Percentiles rank a stretch among this genome's conserved stretches.
Conservation (phyloP, 805 yeast species). For the Teunomyces cretensis region DNA sequence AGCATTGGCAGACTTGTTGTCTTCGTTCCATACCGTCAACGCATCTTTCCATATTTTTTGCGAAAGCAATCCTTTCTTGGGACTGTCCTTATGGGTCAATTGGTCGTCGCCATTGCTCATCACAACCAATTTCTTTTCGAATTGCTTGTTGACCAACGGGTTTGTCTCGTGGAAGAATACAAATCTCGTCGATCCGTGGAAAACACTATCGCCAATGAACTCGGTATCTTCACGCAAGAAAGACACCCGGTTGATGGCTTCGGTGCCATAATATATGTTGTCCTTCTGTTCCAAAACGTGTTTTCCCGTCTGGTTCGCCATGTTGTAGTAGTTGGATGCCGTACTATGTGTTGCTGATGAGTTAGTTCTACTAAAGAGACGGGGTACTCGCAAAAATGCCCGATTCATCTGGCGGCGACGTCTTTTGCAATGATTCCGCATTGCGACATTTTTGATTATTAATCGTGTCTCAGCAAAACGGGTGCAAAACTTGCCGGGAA, state of each 20-base stretch:
- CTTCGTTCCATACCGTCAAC: constrained; percentile 25
- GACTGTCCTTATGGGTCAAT: constrained; percentile 16
- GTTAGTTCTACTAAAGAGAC: background rate
- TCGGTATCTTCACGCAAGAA: constrained; percentile 57
- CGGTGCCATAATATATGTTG: constrained; percentile 44
- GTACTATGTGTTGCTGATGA: background rate
- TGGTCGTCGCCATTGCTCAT: constrained; percentile 39
- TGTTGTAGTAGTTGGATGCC: constrained; percentile 8
- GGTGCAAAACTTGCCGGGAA: no score
- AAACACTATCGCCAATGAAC: constrained; percentile 48
- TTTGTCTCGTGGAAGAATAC: constrained; percentile 38
- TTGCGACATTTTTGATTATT: constrained; percentile 3
- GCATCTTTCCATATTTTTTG: constrained; percentile 12
- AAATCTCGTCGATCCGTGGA: constrained; percentile 49
- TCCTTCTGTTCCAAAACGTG: constrained; percentile 10
- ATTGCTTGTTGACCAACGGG: constrained; percentile 33
- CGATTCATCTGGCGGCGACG: background rate
- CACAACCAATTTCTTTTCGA: constrained; percentile 28
- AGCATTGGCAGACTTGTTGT: constrained; percentile 34
- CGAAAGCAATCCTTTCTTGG: constrained; percentile 21
- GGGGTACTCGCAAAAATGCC: background rate
- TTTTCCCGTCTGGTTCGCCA: constrained; percentile 8
- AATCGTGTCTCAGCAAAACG: background rate
- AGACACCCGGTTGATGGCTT: constrained; percentile 61
- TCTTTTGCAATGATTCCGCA: background rate